Evolutionary conservation across 2,329 filamentous ascomycete species (phyloP).

Genomic region (Bertia moriformis): DNA sequence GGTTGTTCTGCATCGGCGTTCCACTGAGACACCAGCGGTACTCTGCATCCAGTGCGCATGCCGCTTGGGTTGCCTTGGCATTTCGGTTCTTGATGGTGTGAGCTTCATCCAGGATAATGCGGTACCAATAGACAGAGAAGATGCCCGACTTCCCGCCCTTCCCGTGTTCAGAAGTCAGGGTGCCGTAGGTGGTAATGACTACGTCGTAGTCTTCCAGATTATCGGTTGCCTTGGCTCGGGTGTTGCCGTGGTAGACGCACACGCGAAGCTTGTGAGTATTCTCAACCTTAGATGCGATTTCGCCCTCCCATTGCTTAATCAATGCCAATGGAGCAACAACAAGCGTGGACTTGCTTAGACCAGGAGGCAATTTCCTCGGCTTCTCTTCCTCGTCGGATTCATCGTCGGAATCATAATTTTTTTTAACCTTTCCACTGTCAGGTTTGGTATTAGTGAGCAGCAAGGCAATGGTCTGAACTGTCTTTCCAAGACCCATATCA

Average conservation of each 20-base stretch:
- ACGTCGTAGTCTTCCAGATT: conserved; percentile 79
- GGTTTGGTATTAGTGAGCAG: conserved; percentile 72
- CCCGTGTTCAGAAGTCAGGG: conserved; percentile 78
- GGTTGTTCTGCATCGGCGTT: conserved; percentile 95
- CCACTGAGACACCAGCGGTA: conserved; percentile 95
- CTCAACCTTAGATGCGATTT: conserved; percentile 72
- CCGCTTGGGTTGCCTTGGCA: conserved; percentile 86
- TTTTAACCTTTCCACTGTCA: conserved; percentile 10
- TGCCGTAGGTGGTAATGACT: conserved; percentile 93
- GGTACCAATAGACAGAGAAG: conserved; percentile 88
- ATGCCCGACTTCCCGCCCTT: conserved; percentile 58
- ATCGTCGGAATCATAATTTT: neutral
- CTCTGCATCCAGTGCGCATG: conserved; percentile 68
- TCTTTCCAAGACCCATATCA: conserved; percentile 96
- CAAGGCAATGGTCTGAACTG: conserved; percentile 79
- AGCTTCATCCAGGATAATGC: conserved; percentile 87
- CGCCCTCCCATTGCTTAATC: conserved; percentile 93
- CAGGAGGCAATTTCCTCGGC: conserved; percentile 55
- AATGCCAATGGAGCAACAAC: conserved; percentile 86
- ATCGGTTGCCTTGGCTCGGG: conserved; percentile 63
- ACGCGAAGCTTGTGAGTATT: conserved; percentile 60
- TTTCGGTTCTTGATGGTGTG: conserved; percentile 98
- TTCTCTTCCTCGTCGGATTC: conserved; percentile 29
- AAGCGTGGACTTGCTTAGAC: conserved; percentile 65
- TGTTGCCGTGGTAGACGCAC: conserved; percentile 78